Conservation (phyloP, 352 stramenopile genomes). For the Globisporangium heterothallicum region DNA sequence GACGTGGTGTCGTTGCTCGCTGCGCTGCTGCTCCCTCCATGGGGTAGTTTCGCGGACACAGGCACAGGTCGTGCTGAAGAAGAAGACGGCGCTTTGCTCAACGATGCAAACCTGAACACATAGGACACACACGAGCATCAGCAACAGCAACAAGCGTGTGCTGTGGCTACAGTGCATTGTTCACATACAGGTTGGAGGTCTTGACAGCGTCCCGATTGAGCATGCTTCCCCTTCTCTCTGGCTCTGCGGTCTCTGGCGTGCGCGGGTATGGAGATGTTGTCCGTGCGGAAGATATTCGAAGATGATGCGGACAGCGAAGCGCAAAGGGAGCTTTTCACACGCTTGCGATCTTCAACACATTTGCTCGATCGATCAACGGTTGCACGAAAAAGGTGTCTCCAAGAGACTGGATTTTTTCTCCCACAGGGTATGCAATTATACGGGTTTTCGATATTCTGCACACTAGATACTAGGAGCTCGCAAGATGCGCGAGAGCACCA, state of each 20-base stretch:
- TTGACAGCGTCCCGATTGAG: conserved; percentile 28
- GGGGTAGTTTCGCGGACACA: neutral
- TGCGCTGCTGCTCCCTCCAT: conserved; percentile 21
- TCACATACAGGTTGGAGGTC: conserved; percentile 30
- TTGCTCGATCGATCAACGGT: neutral
- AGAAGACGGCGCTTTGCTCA: conserved; percentile 6
- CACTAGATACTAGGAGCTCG: no score
- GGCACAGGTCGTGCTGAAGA: neutral
- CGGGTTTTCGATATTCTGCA: neutral
- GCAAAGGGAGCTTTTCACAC: no score
- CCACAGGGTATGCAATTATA: neutral
- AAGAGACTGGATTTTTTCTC: neutral
- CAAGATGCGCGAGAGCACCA: no score
- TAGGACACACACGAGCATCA: neutral
- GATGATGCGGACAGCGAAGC: neutral
- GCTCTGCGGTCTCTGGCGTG: no score
- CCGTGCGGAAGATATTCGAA: neutral
- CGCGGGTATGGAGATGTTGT: neutral
- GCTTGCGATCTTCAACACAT: neutral
- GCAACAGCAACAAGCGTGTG: no score
- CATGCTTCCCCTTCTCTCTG: no score
- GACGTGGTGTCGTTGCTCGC: conserved; percentile 17
- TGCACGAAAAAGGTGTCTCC: neutral
- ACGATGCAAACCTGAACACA: conserved; percentile 9
- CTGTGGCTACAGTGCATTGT: no score